phyloP scores from a whole-genome alignment of 352 stramenopile genomes.

The Phytophthora sojae region DNA sequence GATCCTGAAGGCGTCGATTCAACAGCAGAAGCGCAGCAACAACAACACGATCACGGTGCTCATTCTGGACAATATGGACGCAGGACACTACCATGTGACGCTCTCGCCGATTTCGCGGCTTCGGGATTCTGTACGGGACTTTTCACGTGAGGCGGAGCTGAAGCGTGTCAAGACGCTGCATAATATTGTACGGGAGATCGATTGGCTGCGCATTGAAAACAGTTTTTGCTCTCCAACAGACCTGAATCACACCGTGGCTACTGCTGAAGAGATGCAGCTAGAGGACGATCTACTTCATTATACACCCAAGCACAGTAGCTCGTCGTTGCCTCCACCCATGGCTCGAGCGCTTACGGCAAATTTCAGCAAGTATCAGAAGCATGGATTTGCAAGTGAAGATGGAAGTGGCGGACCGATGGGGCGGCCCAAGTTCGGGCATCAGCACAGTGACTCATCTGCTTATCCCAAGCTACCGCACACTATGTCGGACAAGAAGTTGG shows the following conservation, averaged over 20 bases:
- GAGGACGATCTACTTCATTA: constrained; percentile 72
- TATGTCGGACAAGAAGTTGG: not conserved
- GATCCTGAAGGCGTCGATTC: constrained; percentile 79
- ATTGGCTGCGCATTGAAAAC: constrained; percentile 88
- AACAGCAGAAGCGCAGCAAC: constrained; percentile 86
- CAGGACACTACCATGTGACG: constrained; percentile 88
- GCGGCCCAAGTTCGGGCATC: constrained; percentile 47
- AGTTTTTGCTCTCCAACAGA: constrained; percentile 82
- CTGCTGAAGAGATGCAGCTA: constrained; percentile 57
- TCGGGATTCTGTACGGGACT: constrained; percentile 73
- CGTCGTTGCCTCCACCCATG: constrained; percentile 43
- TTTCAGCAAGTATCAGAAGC: constrained; percentile 50
- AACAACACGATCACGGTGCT: constrained; percentile 78
- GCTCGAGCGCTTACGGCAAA: constrained; percentile 36
- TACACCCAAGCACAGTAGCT: constrained; percentile 59
- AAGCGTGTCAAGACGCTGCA: constrained; percentile 85
- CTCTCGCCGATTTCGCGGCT: constrained; percentile 78
- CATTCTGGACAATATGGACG: constrained; percentile 87
- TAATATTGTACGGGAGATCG: constrained; percentile 84
- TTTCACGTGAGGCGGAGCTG: constrained; percentile 71
- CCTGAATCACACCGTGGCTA: constrained; percentile 70
- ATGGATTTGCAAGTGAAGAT: constrained; percentile 39
- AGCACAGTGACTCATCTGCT: constrained; percentile 48
- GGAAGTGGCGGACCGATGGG: constrained; percentile 23
- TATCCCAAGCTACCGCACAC: constrained; percentile 28